Evolutionary conservation across 2,329 filamentous ascomycete genomes (phyloP), one percentile per base, ranked within the genome.

Genomic region (Onygenales sp.): DNA sequence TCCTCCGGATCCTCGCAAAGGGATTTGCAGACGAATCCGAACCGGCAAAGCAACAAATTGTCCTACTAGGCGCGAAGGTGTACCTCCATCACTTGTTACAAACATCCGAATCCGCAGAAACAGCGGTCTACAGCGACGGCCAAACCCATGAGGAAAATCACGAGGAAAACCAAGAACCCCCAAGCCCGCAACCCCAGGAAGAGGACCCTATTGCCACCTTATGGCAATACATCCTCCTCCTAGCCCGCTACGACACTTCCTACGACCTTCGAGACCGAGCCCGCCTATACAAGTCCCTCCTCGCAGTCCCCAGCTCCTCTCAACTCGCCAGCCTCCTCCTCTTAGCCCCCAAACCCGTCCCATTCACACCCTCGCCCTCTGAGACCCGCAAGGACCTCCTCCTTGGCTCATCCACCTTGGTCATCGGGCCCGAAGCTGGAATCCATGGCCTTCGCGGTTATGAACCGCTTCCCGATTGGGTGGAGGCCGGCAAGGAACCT

Each of bases 221-320:
- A 1, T 98, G 90, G 84, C 81, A 86, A 33, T 95, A 98, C 63
- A 82, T 88, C 21, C 77, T 95, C 32, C 79, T 92, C 1, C 81
- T 98, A 1, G 88, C 88, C 35, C 84, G 93, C 56, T 98, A 97
- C 69, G 93, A 97, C 63, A 89, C 85, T 0, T 96, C 91, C 0
- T 98, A 95, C 69, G 91, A 97, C 65, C 82, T 98, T 2, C 89
- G 93, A 58, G 93, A 97, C 66, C 86, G 93, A 27, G 85, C 91
- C 2, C 84, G 93, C 35, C 80, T 96, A 57, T 97, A 95, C 73
- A 89, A 87, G 58, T 80, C 90, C 1, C 81, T 98, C 1, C 81
- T 98, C 2, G 79, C 83, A 3, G 83, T 87, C 4, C 89, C 91
- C 1, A 76, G 78, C 2, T 82, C 81, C 7, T 86, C 83, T 0